Percentiles rank a stretch among this genome's conserved stretches.
These are phyloP conservation scores for Zostera marina DNA, from an alignment of 116 monocot genomes.

Conservation along the genomic window DNA sequence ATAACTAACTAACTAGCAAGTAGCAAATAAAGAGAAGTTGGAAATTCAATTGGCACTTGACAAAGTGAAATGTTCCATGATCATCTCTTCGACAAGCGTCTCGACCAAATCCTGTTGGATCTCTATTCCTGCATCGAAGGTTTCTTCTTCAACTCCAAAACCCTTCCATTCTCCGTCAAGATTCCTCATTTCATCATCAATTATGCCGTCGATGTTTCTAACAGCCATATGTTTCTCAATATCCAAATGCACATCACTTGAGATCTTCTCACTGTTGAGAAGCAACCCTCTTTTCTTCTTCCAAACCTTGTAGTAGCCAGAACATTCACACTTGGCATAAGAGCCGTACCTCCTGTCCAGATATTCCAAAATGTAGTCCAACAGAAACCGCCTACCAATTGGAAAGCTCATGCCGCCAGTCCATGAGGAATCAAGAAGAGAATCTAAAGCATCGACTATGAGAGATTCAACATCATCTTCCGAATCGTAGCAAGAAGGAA, in stretches of 20 bases:
- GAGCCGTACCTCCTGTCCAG: slow-evolving; percentile 31
- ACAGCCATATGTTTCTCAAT: slow-evolving; percentile 31
- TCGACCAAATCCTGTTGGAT: slow-evolving; percentile 40
- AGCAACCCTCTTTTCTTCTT: slow-evolving; percentile 11
- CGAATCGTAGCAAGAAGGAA: neutral
- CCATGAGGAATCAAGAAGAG: slow-evolving; percentile 12
- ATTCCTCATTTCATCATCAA: slow-evolving; percentile 37
- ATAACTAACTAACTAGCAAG: too few species aligned
- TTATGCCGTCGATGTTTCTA: slow-evolving; percentile 21
- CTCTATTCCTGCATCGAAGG: slow-evolving; percentile 31
- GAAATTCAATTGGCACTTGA: neutral
- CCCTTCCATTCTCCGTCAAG: slow-evolving; percentile 21
- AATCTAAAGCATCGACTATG: slow-evolving; percentile 27
- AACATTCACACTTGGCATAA: slow-evolving; percentile 19
- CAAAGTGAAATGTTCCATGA: slow-evolving; percentile 23
- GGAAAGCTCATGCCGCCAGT: neutral
- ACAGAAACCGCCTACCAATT: slow-evolving; percentile 20
- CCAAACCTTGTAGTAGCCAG: slow-evolving; percentile 34
- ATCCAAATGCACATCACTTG: slow-evolving; percentile 18
- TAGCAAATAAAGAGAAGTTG: neutral
- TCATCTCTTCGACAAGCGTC: slow-evolving; percentile 39
- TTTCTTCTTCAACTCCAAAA: slow-evolving; percentile 24
- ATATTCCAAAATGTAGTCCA: slow-evolving; percentile 56
- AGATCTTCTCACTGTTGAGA: slow-evolving; percentile 20
- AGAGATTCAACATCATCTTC: slow-evolving; percentile 14